Evolutionary conservation across 2,329 filamentous ascomycete species (phyloP), one percentile per base, ranked within the genome.

Genomic region (Aureobasidium subglaciale): DNA sequence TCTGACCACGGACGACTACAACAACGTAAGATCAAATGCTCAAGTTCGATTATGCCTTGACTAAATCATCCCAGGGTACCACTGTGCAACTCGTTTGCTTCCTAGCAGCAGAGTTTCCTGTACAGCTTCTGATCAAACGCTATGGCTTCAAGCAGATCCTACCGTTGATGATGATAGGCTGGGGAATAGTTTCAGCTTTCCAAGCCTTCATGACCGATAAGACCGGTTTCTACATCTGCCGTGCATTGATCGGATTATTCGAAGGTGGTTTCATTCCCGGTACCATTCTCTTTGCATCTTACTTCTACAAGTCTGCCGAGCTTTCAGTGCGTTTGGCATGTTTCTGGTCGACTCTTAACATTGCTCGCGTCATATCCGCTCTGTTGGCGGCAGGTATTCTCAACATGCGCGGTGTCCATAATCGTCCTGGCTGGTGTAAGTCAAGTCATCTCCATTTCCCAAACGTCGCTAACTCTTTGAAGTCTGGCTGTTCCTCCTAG

Each of bases 41-140:
- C 24, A 27, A 48, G n/a, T 38, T 2, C 18, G 9, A 11, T 80
- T 15, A 9, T 15, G 20, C 15, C 11, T 40, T n/a, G n/a, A 62
- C 65, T 8, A 59, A 65, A 22, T 62, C 60, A 0, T 62, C 16
- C 11, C 20, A 56, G 50, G 32, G 57, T 38, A 40, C 58, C 48
- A 32, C 32, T 46, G 18, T 59, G 10, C 54, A 56, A 16, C 54
- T 56, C n/a, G 5, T 56, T n/a, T 56, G 54, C 30, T 56, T 56
- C 20, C 54, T 56, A 11, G 18, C 20, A 2, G 54, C 58, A 24
- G 59, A 61, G 20, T 59, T 61, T 20, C 59, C 59, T 2, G 56
- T 59, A 2, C 59, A 61, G 46, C 40, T 61, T 18, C 25, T 59
- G 24, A 57, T 58, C 30, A 55, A 59, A n/a, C 55, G 58, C 2